phyloP scores from a whole-genome alignment of 345 rosid genomes.

The Salix dunnii region DNA sequence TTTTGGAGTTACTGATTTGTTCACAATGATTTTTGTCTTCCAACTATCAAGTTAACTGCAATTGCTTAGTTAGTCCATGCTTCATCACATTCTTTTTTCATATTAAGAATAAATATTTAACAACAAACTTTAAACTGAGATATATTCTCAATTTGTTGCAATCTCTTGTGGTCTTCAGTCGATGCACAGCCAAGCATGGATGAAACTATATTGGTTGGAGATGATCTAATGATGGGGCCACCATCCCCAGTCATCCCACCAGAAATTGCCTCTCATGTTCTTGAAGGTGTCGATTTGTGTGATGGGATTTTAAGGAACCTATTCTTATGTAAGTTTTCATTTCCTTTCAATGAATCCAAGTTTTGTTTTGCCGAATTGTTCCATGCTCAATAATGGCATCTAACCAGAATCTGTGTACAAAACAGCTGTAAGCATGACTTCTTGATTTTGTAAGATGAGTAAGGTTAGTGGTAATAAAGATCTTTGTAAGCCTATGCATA shows the following conservation, averaged over 20 bases:
- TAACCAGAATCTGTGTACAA: background rate
- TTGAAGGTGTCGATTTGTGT: conserved; percentile 80
- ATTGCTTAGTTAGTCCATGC: background rate
- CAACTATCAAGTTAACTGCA: background rate
- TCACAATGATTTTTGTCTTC: background rate
- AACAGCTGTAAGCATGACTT: background rate
- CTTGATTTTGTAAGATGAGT: background rate
- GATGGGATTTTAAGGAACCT: conserved; percentile 80
- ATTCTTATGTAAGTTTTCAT: conserved; percentile 64
- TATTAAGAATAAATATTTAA: background rate
- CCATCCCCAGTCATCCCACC: conserved; percentile 85
- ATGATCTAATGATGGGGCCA: conserved; percentile 90
- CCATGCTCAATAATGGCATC: background rate
- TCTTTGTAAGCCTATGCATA: background rate
- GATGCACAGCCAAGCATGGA: conserved; percentile 93
- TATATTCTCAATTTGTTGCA: background rate
- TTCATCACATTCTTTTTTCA: background rate
- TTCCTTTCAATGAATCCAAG: background rate
- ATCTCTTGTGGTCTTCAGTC: conserved; percentile 38
- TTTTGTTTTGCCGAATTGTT: background rate
- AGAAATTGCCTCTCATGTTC: conserved; percentile 72
- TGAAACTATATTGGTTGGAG: conserved; percentile 92
- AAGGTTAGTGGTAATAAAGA: background rate
- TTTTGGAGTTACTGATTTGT: no score
- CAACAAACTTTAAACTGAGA: background rate